phyloP scores from a whole-genome alignment of 1,139 yeast genomes.

The Zygoascus hellenicus region DNA sequence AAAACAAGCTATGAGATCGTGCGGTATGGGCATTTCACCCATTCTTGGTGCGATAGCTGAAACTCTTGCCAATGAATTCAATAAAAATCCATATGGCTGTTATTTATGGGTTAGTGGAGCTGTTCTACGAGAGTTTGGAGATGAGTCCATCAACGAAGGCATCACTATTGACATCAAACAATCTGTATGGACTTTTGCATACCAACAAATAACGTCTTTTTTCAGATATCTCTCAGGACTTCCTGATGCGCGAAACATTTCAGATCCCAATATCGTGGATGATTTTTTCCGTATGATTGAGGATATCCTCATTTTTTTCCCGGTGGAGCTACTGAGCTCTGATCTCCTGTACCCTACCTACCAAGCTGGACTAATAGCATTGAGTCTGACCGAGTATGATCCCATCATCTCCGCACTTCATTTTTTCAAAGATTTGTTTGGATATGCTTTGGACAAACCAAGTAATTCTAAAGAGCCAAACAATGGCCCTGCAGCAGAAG shows the following conservation, averaged over 20 bases:
- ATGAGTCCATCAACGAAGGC: constrained; percentile 34
- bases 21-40: constrained; percentile 56
- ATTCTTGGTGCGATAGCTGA: constrained; percentile 61
- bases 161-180: constrained; percentile 30
- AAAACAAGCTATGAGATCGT: constrained; percentile 62
- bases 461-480: constrained; percentile 51
- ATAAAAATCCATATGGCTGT: constrained; percentile 66
- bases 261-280: constrained; percentile 65
- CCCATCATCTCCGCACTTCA: constrained; percentile 68
- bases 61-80: constrained; percentile 60
- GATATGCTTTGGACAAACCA: constrained; percentile 79
- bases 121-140: constrained; percentile 70
- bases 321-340: constrained; percentile 51
- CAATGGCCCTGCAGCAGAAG: constrained; percentile 35
- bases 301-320: constrained; percentile 76
- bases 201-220: constrained; percentile 42
- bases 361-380: constrained; percentile 54
- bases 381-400: constrained; percentile 48
- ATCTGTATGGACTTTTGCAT: constrained; percentile 48
- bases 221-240: constrained; percentile 32
- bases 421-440: constrained; percentile 67
- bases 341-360: constrained; percentile 53
- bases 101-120: constrained; percentile 89
- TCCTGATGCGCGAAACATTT: constrained; percentile 36
- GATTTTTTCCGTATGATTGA: constrained; percentile 82